Base-by-base conservation (phyloP, 352 stramenopile species). In the Globisporangium paddicum region DNA sequence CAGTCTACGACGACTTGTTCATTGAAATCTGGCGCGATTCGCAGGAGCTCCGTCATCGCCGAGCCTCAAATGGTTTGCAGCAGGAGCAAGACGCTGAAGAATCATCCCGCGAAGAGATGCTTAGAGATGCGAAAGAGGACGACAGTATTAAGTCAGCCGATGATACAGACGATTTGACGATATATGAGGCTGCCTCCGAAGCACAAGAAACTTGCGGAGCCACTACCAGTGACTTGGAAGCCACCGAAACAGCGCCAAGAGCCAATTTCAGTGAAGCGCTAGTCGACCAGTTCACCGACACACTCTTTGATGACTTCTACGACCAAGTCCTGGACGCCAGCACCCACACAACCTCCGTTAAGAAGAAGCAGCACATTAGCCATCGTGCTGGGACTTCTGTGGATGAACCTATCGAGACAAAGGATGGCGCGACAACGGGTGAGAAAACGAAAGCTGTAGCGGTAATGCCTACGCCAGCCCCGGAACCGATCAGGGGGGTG, bases 1-100 rank as follows among this genome's bases (percentile, higher is more conserved):
- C 71, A 25, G 16, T 80, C 6, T 69, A 67, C 9, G 28, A 44
- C 10, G 55, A 68, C 19, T 35, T 80, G 28, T 51, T 72, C 5
- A 35, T 66, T 47, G 23, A 51, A 1, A 16, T 72, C 0, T 48
- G 60, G 21, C 32, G 57, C 21, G 47, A 53, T 40, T 16, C 26
- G 10, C 18, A 37, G 16, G 28, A 53, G 14, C 32, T 26, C 18
- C 10, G 47, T n/a, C 10, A 28, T 19, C 28, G n/a, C 13, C 18
- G 23, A 25, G 26, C 34, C 28, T 41, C 28, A 10, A 11, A 3
- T 41, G 14, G 7, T 16, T 0, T 21, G 28, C 14, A 30, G 1
- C 26, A 54, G 14, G 18, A n/a, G 28, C 28, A 28, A 9, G 5
- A 30, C 16, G 2, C 18, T 28, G 28, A n/a, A 5, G 18, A 16